A percentile compares a stretch with the other conserved stretches of the same genome.
Conservation (phyloP, 2,329 filamentous ascomycete genomes). For the Trichophyton verrucosum region DNA sequence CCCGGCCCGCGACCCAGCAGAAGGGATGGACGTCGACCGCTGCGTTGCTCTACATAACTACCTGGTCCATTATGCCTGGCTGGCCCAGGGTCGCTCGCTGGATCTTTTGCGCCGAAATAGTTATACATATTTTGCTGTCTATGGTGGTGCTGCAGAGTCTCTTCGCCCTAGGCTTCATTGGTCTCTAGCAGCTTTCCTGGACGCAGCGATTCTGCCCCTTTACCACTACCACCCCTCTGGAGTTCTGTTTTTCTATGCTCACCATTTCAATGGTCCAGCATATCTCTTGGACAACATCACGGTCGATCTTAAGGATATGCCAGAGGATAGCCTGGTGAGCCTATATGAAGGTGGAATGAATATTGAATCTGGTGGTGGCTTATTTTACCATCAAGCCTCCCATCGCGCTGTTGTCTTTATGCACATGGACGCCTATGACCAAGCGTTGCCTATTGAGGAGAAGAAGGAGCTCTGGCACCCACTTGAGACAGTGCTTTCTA, state of each 20-base stretch:
- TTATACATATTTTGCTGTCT: not conserved
- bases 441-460: conserved; percentile 12
- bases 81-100: not conserved
- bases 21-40: conserved; percentile 19
- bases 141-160: not conserved
- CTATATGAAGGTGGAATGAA: conserved; percentile 9
- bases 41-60: conserved; percentile 25
- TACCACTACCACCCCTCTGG: not conserved
- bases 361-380: conserved; percentile 14
- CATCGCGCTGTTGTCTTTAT: conserved; percentile 13
- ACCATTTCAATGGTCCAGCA: not conserved
- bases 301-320: conserved; percentile 5
- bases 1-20: conserved; percentile 17
- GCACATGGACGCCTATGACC: conserved; percentile 7
- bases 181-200: not conserved
- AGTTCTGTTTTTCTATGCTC: not conserved
- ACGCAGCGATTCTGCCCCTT: not conserved
- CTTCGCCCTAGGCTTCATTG: not conserved
- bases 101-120: not conserved
- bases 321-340: conserved; percentile 13
- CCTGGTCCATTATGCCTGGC: conserved; percentile 19
- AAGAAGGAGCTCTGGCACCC: conserved; percentile 16
- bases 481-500: conserved; percentile 17
- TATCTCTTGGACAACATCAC: conserved; percentile 12
- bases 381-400: conserved; percentile 20